These are phyloP conservation scores for Fraxinus angustifolia DNA, from an alignment of 305 asterid species.

Conservation along the genomic window DNA sequence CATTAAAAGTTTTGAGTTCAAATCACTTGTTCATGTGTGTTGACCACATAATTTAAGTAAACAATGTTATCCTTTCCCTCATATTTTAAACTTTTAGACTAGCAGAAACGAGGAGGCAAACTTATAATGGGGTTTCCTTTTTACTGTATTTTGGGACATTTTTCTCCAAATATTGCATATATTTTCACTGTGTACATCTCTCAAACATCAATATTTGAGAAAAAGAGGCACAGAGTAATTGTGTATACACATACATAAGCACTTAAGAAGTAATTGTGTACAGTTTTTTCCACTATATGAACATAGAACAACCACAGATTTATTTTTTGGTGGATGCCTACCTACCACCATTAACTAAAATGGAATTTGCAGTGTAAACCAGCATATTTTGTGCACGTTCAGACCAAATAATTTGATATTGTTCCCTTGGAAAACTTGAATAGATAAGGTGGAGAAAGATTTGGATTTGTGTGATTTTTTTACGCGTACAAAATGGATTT, in stretches of 20 bases:
- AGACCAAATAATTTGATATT: neutral
- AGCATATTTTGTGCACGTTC: neutral
- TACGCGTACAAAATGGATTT: too few relatives aligned
- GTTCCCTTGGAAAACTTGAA: neutral
- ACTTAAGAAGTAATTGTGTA: neutral
- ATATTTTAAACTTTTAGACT: neutral
- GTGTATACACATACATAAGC: neutral
- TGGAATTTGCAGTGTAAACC: neutral
- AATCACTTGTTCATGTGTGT: neutral
- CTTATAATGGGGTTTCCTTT: neutral
- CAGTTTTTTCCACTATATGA: neutral
- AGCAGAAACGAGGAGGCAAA: neutral
- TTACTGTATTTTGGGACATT: neutral
- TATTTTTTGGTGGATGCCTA: neutral
- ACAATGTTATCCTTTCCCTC: neutral
- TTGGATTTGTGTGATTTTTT: neutral
- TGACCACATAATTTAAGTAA: neutral
- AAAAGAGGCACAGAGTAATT: neutral
- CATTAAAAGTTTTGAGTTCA: neutral
- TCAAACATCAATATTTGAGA: neutral
- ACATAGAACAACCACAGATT: neutral
- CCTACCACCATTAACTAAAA: neutral
- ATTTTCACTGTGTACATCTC: neutral
- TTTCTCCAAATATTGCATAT: neutral
- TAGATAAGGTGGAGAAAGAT: neutral